phyloP scores from a whole-genome alignment of 495 filamentous ascomycete genomes.

The Penicilliopsis zonata region DNA sequence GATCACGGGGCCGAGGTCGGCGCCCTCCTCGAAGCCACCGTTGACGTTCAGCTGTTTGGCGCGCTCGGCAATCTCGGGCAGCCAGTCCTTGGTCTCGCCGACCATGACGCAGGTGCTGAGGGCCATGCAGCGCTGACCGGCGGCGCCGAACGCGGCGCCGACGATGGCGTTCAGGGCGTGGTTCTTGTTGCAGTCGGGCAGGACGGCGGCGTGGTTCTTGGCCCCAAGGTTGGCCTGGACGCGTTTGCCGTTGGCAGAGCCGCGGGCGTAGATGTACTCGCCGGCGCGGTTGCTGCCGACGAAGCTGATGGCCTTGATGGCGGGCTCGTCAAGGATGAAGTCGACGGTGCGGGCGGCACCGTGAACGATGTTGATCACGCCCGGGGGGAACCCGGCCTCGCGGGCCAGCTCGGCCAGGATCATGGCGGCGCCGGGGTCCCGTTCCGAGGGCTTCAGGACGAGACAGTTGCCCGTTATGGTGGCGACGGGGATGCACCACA shows the following conservation, averaged over 20 bases:
- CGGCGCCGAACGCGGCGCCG: constrained; percentile 92
- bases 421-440: constrained; percentile 96
- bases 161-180: constrained; percentile 89
- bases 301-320: constrained; percentile 96
- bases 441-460: constrained; percentile 93
- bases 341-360: constrained; percentile 85
- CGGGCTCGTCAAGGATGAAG: constrained; percentile 92
- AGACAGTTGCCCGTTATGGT: constrained; percentile 91
- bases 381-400: constrained; percentile 87
- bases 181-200: constrained; percentile 98
- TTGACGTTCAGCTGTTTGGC: constrained; percentile 85
- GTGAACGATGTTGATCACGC: constrained; percentile 92
- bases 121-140: constrained; percentile 97
- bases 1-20: constrained; percentile 95
- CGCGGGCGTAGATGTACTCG: constrained; percentile 90
- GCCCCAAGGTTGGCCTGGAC: constrained; percentile 98
- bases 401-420: constrained; percentile 87
- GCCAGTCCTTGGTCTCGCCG: constrained; percentile 87
- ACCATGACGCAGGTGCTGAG: constrained; percentile 90
- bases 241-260: constrained; percentile 79
- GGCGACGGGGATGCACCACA: constrained; percentile 94
- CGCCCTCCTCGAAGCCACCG: constrained; percentile 87
- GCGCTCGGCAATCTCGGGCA: constrained; percentile 80
- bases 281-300: constrained; percentile 94
- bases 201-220: constrained; percentile 94